Base-by-base conservation (phyloP, 208 protist genomes). In the Vickermania spadyakhi region DNA sequence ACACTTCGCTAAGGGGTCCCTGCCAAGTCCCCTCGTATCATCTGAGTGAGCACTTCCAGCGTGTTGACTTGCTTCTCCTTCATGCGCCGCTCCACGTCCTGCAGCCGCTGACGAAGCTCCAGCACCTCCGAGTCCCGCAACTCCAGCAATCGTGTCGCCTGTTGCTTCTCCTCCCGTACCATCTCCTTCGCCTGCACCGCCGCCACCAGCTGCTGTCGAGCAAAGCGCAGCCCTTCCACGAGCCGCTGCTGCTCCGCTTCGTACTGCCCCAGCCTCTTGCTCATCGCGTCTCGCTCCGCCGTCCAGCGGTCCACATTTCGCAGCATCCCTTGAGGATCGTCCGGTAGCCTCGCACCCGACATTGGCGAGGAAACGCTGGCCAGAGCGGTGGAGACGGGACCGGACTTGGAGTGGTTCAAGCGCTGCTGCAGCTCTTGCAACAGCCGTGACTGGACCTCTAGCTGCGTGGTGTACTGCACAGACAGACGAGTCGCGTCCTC, bases 11-110 rank as follows among this genome's bases (percentile, higher is more conserved):
- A n/a, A n/a, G n/a, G n/a, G n/a, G n/a, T 49, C 2, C 36, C 60
- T 3, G 54, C 42, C 63, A 45, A 45, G 36, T 45, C 36, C 36
- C 11, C 36, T 45, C 36, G 36, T 45, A 91, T 84, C 27, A 86
- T 53, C 14, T 71, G 79, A 0, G 84, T 79, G 1, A 91, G 60
- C 28, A 70, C 65, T 41, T 83, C 74, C 31, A 86, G 53, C 1
- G 84, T 79, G 26, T 69, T 75, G 27, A 62, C 70, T 29, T 91
- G 79, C 49, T 73, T 72, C 22, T 62, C 70, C 7, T 72, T 60
- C 5, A 53, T 65, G 13, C 64, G 57, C 29, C 78, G 69, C 31
- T 86, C 73, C n/a, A 68, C 1, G 1, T 78, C 72, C 0, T 7
- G 11, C 36, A 45, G 11, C 18, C 36, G 7, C 36, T 45, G 11